Percentiles rank a stretch among this genome's conserved stretches.
These are phyloP conservation scores for Trypanosoma lewisi DNA, from an alignment of 208 protist genomes.

Conservation along the genomic window DNA sequence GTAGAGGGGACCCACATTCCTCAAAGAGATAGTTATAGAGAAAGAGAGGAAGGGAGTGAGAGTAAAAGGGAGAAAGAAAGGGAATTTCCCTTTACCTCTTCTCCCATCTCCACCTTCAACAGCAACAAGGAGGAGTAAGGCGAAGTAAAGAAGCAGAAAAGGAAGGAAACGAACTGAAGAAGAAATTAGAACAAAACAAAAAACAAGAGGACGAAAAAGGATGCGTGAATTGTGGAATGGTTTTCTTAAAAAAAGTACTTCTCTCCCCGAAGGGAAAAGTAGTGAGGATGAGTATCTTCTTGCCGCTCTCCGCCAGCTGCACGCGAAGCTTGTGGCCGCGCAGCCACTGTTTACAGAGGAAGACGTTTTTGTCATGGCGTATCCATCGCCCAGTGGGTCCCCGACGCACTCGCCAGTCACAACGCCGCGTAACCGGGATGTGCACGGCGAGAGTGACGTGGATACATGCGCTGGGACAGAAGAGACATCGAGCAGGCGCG, in stretches of 20 bases:
- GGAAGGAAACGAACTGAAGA: background rate
- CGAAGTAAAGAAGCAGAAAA: background rate
- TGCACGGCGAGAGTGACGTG: background rate
- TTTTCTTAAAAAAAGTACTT: constrained; percentile 6
- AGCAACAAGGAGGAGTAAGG: background rate
- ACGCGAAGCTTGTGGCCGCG: constrained; percentile 50
- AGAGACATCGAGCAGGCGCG: background rate
- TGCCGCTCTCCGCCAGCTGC: constrained; percentile 55
- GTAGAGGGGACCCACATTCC: background rate
- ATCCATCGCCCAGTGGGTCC: constrained; percentile 29
- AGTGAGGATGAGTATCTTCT: constrained; percentile 30
- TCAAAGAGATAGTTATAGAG: background rate
- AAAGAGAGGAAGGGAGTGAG: background rate
- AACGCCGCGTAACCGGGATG: constrained; percentile 2
- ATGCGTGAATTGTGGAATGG: background rate
- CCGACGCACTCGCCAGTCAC: constrained; percentile 30
- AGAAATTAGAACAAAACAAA: background rate
- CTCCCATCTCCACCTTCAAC: background rate
- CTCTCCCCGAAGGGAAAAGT: constrained; percentile 29
- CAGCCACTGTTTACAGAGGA: constrained; percentile 81
- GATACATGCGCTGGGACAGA: background rate
- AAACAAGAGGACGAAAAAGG: background rate
- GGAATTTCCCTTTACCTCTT: background rate
- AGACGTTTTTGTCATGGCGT: constrained; percentile 70
- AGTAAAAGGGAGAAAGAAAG: background rate